These are phyloP conservation scores for Geranium rotundifolium DNA, from an alignment of 345 rosid genomes.

Conservation along the genomic window DNA sequence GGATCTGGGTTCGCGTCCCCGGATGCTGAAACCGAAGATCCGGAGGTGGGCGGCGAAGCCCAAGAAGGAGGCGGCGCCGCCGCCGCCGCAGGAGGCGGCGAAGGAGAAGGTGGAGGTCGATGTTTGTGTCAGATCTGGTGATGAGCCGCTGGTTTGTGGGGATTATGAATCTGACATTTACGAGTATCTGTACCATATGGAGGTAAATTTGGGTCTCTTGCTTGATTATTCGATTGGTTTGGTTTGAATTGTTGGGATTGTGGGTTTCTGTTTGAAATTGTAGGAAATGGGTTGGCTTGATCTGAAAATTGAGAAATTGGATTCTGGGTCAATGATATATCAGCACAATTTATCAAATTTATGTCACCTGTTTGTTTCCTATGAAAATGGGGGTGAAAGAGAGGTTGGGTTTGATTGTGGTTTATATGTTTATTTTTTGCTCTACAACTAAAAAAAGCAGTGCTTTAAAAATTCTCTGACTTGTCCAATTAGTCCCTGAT, in stretches of 20 bases:
- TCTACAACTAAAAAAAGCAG: too few species aligned
- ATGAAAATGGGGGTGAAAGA: too few species aligned
- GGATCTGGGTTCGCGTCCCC: neutral
- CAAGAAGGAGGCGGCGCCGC: constrained; percentile 6
- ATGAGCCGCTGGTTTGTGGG: constrained; percentile 22
- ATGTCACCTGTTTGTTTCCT: neutral
- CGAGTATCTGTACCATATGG: constrained; percentile 19
- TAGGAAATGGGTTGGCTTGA: too few species aligned
- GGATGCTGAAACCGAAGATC: neutral
- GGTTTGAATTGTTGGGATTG: neutral
- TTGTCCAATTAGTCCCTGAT: too few species aligned
- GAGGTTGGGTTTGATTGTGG: too few species aligned
- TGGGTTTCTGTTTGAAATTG: too few species aligned
- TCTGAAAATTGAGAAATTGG: neutral
- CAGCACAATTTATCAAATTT: neutral
- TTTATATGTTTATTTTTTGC: too few species aligned
- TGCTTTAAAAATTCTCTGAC: too few species aligned
- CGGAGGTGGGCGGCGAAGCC: constrained; percentile 11
- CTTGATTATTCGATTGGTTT: neutral
- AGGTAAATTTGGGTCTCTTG: constrained; percentile 8
- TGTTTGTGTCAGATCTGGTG: neutral
- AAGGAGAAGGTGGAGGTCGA: constrained; percentile 14
- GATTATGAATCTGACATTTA: constrained; percentile 19
- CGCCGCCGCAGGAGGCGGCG: neutral
- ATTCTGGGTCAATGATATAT: neutral